These are phyloP conservation scores for Lenzites betulinus DNA, from an alignment of 768 basidiomycete genomes.

Conservation along the genomic window DNA sequence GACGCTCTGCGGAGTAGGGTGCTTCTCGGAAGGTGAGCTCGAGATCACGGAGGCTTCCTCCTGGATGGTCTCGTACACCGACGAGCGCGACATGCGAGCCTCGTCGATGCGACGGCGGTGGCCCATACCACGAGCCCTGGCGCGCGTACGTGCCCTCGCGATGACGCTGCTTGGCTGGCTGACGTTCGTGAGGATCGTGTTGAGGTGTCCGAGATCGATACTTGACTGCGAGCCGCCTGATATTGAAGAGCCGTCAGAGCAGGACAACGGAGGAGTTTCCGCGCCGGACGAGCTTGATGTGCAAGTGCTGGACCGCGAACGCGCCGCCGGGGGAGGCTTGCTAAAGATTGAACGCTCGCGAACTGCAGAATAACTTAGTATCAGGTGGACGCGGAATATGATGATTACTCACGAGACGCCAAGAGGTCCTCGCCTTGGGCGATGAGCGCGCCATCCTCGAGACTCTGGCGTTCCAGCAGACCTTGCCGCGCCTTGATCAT, in stretches of 20 bases:
- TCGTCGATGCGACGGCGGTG: conserved; percentile 73
- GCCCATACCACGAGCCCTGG: conserved; percentile 61
- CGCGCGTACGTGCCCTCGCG: conserved; percentile 47
- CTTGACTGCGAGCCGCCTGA: conserved; percentile 78
- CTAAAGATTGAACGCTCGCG: conserved; percentile 59
- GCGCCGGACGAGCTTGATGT: conserved; percentile 62
- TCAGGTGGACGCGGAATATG: conserved; percentile 15
- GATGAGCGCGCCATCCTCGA: conserved; percentile 64
- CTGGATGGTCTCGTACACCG: conserved; percentile 79
- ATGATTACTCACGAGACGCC: conserved; percentile 47
- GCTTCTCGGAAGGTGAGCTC: conserved; percentile 30
- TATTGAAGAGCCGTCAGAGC: conserved; percentile 65
- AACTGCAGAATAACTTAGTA: conserved; percentile 21
- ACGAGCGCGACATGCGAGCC: conserved; percentile 61
- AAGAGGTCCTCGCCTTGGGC: conserved; percentile 68
- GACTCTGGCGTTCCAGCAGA: conserved; percentile 62
- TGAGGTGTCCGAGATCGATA: conserved; percentile 68
- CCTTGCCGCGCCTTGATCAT: conserved; percentile 69
- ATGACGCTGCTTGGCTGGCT: conserved; percentile 47
- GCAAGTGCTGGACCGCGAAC: conserved; percentile 70
- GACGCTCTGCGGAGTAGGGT: conserved; percentile 11
- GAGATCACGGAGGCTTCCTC: conserved; percentile 55
- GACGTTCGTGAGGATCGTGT: conserved; percentile 53
- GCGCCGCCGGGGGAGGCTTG: conserved; percentile 50
- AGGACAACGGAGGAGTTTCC: conserved; percentile 71